A percentile compares a stretch with the other conserved stretches of the same genome.
Conservation (phyloP, 139 green algal species). For the Ettlia oleoabundans region DNA sequence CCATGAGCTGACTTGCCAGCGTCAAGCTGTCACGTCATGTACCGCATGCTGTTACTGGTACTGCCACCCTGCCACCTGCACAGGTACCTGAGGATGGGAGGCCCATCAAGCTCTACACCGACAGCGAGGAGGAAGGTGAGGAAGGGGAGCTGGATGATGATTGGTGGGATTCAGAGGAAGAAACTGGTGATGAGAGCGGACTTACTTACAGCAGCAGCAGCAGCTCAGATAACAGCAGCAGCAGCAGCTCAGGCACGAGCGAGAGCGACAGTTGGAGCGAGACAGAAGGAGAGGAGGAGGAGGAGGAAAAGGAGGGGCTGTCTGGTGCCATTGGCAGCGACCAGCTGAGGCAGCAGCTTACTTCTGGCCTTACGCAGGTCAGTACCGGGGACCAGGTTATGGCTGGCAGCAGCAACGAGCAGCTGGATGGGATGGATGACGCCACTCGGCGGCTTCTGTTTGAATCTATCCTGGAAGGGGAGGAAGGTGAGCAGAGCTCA, state of each 20-base stretch:
- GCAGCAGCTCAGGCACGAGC: neutral
- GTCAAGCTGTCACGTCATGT: too few species aligned
- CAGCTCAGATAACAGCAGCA: slow-evolving; percentile 1
- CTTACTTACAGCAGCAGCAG: slow-evolving; percentile 35
- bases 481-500: slow-evolving; percentile 19
- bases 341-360: neutral
- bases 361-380: too few species aligned
- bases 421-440: too few species aligned
- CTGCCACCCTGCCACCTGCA: neutral
- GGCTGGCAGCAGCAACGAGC: too few species aligned
- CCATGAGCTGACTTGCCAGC: neutral
- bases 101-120: neutral
- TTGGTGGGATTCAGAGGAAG: neutral
- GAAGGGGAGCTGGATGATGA: neutral
- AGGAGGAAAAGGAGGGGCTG: neutral
- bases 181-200: neutral
- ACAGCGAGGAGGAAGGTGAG: neutral
- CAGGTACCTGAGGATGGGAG: slow-evolving; percentile 5
- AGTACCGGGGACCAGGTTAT: too few species aligned
- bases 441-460: slow-evolving; percentile 43
- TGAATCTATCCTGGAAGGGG: slow-evolving; percentile 37
- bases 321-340: too few species aligned
- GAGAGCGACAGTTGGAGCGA: neutral
- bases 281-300: neutral
- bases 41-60: too few species aligned